phyloP scores from a whole-genome alignment of 108 stramenopile species.

The Pseudonitzschia delicatissima region DNA sequence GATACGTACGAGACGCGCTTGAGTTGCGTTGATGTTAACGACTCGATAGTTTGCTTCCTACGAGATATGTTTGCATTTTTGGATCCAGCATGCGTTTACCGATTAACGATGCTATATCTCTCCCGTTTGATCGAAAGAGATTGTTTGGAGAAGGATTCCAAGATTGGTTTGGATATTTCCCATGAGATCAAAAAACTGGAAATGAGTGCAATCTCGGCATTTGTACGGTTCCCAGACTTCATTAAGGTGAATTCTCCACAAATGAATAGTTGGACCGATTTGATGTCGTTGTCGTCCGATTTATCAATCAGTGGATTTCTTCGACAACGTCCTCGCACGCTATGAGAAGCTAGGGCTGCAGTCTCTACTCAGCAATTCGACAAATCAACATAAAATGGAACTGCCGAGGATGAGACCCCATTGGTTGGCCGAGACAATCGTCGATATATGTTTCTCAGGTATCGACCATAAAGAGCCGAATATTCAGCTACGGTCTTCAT shows the following conservation, averaged over 20 bases:
- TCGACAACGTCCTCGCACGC: conserved; percentile 47
- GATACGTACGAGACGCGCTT: conserved; percentile 79
- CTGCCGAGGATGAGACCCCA: conserved; percentile 63
- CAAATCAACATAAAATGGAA: conserved; percentile 36
- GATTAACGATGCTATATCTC: conserved; percentile 68
- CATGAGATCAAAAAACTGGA: conserved; percentile 81
- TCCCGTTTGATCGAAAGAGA: conserved; percentile 70
- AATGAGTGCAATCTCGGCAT: conserved; percentile 78
- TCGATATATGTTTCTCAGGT: conserved; percentile 77
- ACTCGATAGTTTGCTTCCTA: conserved; percentile 75
- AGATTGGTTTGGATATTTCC: conserved; percentile 74
- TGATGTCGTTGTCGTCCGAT: conserved; percentile 27
- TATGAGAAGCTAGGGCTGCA: conserved; percentile 47
- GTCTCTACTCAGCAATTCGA: conserved; percentile 39
- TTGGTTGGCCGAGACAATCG: conserved; percentile 77
- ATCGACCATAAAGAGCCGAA: conserved; percentile 75
- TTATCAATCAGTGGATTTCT: conserved; percentile 45
- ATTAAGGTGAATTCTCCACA: conserved; percentile 68
- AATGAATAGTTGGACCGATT: conserved; percentile 60
- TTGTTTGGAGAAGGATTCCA: conserved; percentile 76
- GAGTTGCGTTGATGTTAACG: conserved; percentile 86
- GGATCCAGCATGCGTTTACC: conserved; percentile 60
- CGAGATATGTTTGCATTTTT: conserved; percentile 81
- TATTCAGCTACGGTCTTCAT: conserved; percentile 77
- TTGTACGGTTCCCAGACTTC: conserved; percentile 81